Conservation (phyloP, 2,329 filamentous ascomycete species). For the Exophiala xenobiotica region DNA sequence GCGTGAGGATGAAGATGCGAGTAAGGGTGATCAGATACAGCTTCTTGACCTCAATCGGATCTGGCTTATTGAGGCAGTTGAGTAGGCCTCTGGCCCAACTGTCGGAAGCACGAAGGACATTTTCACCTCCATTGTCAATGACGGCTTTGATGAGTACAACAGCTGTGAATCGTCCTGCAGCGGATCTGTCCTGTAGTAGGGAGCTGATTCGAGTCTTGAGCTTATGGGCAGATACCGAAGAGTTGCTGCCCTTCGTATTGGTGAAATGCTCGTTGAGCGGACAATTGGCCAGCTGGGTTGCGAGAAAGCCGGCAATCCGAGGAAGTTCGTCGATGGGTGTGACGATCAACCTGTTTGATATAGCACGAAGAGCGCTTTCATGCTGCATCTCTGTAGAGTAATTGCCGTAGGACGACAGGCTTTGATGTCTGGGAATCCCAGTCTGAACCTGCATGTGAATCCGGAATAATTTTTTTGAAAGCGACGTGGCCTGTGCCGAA, state of each 20-base stretch:
- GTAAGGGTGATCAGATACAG: conserved; percentile 74
- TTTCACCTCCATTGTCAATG: conserved; percentile 70
- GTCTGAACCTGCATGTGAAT: too few relatives aligned
- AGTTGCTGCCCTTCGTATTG: conserved; percentile 60
- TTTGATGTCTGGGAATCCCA: too few relatives aligned
- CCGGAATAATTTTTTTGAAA: conserved; percentile 1
- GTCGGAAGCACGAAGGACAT: conserved; percentile 69
- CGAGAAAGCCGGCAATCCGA: conserved; percentile 68
- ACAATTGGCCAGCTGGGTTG: conserved; percentile 55
- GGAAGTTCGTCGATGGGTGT: conserved; percentile 73
- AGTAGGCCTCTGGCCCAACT: conserved; percentile 78
- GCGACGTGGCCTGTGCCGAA: too few relatives aligned
- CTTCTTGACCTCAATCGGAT: conserved; percentile 72
- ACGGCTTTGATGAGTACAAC: conserved; percentile 76
- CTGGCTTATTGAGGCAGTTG: conserved; percentile 73
- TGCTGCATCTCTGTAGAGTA: conserved; percentile 15
- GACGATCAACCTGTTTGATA: conserved; percentile 60
- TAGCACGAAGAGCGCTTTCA: conserved; percentile 38
- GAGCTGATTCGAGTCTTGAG: conserved; percentile 75
- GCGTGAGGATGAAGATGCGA: conserved; percentile 79
- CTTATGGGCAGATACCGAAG: conserved; percentile 72
- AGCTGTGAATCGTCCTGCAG: conserved; percentile 74
- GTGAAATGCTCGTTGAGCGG: conserved; percentile 57
- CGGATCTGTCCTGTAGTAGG: conserved; percentile 72
- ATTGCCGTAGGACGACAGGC: too few relatives aligned